Percentiles rank a stretch among this genome's conserved stretches.
phyloP scores from a whole-genome alignment of 371 early-diverging fungal species.

The Apophysomyces variabilis region DNA sequence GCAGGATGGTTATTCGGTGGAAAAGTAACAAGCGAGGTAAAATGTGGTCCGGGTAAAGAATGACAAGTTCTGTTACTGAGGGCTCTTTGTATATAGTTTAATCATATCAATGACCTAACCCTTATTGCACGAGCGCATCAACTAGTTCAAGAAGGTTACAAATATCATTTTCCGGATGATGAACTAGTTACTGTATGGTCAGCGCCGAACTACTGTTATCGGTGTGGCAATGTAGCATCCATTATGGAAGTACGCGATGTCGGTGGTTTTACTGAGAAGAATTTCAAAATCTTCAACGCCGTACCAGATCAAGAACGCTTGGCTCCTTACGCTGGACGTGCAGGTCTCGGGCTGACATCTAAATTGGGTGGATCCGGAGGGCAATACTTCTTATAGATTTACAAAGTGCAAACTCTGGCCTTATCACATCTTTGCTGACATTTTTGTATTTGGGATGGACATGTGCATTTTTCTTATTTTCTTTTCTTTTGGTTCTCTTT shows the following conservation, averaged over 20 bases:
- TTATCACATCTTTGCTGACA: background rate
- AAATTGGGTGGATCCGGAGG: conserved; percentile 46
- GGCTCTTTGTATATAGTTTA: conserved; percentile 67
- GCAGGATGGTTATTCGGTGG: conserved; percentile 99
- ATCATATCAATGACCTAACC: conserved; percentile 96
- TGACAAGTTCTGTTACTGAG: background rate
- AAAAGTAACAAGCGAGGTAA: conserved; percentile 93
- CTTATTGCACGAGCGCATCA: conserved; percentile 99
- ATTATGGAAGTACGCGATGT: conserved; percentile 94
- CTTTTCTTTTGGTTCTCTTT: background rate
- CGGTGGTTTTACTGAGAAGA: conserved; percentile 75
- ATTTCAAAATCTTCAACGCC: conserved; percentile 94
- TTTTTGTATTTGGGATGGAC: conserved; percentile 10
- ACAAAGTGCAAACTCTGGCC: background rate
- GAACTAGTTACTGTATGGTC: conserved; percentile 99
- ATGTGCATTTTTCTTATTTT: conserved; percentile 3
- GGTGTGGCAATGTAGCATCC: conserved; percentile 99
- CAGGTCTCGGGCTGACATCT: conserved; percentile 29
- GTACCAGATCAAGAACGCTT: conserved; percentile 90
- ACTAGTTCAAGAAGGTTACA: conserved; percentile 98
- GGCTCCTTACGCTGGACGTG: conserved; percentile 27
- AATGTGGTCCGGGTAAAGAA: background rate
- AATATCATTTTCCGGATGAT: conserved; percentile 96
- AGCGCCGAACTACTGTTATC: conserved; percentile 99
- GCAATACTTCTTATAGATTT: conserved; percentile 50